Conservation (phyloP, 2,329 filamentous ascomycete species). For the Beauveria australis region DNA sequence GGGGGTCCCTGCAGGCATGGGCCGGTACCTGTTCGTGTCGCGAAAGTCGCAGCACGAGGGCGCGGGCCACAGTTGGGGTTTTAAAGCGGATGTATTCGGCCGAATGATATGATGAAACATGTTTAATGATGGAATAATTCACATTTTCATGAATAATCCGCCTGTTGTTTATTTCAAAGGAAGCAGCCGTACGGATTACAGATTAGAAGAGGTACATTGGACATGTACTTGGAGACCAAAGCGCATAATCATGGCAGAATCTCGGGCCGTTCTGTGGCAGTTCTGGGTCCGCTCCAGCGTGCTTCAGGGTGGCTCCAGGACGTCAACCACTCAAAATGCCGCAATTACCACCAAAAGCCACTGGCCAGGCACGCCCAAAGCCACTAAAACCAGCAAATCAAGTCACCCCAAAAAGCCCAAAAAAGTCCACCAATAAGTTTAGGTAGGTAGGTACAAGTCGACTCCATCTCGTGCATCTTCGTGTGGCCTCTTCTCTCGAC, state of each 20-base stretch:
- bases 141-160: too few relatives aligned
- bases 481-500: neutral
- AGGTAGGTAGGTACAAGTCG: neutral
- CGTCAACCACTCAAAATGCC: neutral
- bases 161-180: too few relatives aligned
- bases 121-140: too few relatives aligned
- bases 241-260: neutral
- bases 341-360: slow-evolving; percentile 2
- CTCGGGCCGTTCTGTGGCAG: too few relatives aligned
- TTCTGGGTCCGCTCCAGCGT: too few relatives aligned
- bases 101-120: too few relatives aligned
- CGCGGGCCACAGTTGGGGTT: neutral
- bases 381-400: neutral
- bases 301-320: neutral
- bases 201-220: too few relatives aligned
- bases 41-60: neutral
- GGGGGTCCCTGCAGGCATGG: neutral
- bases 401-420: neutral
- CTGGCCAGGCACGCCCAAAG: neutral
- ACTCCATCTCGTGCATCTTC: neutral
- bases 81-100: neutral
- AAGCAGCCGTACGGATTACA: too few relatives aligned
- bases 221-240: neutral
- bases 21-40: neutral
- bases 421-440: too few relatives aligned